Conservation (phyloP, 768 basidiomycete genomes). For the Tylopilus sp. region DNA sequence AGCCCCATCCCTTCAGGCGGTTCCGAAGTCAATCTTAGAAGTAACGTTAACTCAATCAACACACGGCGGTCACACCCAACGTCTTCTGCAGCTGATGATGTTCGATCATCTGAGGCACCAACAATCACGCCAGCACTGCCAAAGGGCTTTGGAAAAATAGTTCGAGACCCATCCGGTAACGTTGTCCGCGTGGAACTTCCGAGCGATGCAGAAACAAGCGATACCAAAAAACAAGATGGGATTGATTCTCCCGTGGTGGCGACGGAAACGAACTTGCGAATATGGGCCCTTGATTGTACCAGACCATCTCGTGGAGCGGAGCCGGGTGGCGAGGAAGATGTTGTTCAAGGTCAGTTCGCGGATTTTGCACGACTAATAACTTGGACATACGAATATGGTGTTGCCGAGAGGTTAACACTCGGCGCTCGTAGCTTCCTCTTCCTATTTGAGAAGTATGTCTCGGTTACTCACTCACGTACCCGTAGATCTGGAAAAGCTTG, state of each 20-base stretch:
- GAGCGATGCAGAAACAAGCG: constrained; percentile 41
- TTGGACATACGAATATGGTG: background rate
- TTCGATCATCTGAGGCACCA: constrained; percentile 2
- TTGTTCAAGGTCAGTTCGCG: constrained; percentile 35
- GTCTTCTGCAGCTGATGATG: background rate
- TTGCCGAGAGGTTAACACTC: background rate
- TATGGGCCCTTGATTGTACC: constrained; percentile 15
- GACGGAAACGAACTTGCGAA: constrained; percentile 14
- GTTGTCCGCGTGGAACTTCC: constrained; percentile 66
- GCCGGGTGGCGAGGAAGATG: background rate
- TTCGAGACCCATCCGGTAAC: constrained; percentile 76
- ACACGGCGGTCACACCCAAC: background rate
- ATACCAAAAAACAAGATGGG: constrained; percentile 28
- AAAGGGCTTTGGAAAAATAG: constrained; percentile 74
- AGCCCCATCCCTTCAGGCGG: constrained; percentile 71
- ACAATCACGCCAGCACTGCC: constrained; percentile 36
- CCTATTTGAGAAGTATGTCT: background rate
- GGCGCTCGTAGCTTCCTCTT: constrained; percentile 3
- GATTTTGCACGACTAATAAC: background rate
- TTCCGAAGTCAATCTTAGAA: constrained; percentile 41
- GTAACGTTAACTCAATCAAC: background rate
- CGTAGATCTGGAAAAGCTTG: constrained; percentile 64
- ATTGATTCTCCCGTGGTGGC: constrained; percentile 37
- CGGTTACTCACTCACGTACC: constrained; percentile 11
- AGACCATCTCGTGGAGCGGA: background rate